Conservation (phyloP, 1,139 yeast species). For the Geotrichum siamense region DNA sequence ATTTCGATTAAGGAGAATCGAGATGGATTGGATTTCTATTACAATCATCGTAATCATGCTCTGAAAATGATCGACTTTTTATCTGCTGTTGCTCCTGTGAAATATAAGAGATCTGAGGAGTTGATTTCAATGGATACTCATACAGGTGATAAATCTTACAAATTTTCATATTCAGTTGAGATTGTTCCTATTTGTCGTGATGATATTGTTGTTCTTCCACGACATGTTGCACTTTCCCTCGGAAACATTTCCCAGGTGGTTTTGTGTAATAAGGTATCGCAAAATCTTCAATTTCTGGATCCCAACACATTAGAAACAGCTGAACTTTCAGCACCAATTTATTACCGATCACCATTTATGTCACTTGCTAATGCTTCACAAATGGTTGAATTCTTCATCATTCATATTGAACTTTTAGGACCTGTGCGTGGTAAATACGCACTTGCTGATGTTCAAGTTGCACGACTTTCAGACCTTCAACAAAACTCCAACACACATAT, state of each 20-base stretch:
- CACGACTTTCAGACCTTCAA: slow-evolving; percentile 81
- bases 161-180: slow-evolving; percentile 88
- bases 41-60: slow-evolving; percentile 85
- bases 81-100: slow-evolving; percentile 79
- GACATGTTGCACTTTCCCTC: slow-evolving; percentile 70
- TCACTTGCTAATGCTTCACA: slow-evolving; percentile 72
- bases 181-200: slow-evolving; percentile 97
- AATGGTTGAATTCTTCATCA: slow-evolving; percentile 78
- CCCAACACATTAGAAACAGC: slow-evolving; percentile 74
- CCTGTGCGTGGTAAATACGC: slow-evolving; percentile 72
- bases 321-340: slow-evolving; percentile 67
- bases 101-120: slow-evolving; percentile 80
- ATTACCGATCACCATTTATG: slow-evolving; percentile 82
- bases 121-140: slow-evolving; percentile 89
- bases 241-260: slow-evolving; percentile 83
- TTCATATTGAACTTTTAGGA: slow-evolving; percentile 93
- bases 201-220: slow-evolving; percentile 86
- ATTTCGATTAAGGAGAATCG: slow-evolving; percentile 85
- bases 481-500: slow-evolving; percentile 70
- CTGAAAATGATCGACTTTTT: slow-evolving; percentile 89
- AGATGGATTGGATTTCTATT: slow-evolving; percentile 93
- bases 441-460: slow-evolving; percentile 82
- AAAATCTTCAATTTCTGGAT: slow-evolving; percentile 78
- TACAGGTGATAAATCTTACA: slow-evolving; percentile 79
- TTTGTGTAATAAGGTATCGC: slow-evolving; percentile 75